Conservation (phyloP, 1,284 basidiomycete genomes). For the Austroboletus niveus region DNA sequence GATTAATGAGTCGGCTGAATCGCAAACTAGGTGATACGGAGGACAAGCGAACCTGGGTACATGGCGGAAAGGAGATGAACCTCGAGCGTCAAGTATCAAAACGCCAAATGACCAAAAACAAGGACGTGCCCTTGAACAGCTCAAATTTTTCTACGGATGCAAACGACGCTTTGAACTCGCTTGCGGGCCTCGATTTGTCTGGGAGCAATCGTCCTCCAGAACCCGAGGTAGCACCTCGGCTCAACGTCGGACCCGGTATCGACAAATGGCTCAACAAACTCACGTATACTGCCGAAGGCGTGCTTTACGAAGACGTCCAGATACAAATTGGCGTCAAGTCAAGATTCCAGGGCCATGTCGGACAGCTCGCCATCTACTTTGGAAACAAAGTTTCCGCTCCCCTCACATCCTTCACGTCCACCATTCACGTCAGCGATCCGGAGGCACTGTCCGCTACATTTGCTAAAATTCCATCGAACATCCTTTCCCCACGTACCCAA, state of each 20-base stretch:
- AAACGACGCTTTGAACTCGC: conserved; percentile 68
- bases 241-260: conserved; percentile 68
- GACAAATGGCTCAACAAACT: conserved; percentile 92
- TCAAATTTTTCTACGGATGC: conserved; percentile 25
- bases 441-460: conserved; percentile 80
- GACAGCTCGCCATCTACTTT: conserved; percentile 90
- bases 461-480: conserved; percentile 84
- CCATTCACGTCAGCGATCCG: conserved; percentile 71
- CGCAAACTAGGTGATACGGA: conserved; percentile 87
- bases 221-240: conserved; percentile 41
- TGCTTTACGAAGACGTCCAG: conserved; percentile 94
- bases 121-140: conserved; percentile 30
- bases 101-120: conserved; percentile 38
- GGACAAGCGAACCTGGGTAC: conserved; percentile 94
- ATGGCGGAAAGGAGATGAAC: conserved; percentile 91
- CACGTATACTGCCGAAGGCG: conserved; percentile 79
- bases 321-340: conserved; percentile 97
- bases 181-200: conserved; percentile 66
- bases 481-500: conserved; percentile 81
- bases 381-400: conserved; percentile 92
- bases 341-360: conserved; percentile 89
- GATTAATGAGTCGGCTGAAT: conserved; percentile 82
- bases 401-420: conserved; percentile 87
- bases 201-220: conserved; percentile 13
- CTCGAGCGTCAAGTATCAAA: conserved; percentile 63